Percentiles rank a stretch among this genome's conserved stretches.
phyloP scores from a whole-genome alignment of 148 eudicot species.

The Spergularia marina region DNA sequence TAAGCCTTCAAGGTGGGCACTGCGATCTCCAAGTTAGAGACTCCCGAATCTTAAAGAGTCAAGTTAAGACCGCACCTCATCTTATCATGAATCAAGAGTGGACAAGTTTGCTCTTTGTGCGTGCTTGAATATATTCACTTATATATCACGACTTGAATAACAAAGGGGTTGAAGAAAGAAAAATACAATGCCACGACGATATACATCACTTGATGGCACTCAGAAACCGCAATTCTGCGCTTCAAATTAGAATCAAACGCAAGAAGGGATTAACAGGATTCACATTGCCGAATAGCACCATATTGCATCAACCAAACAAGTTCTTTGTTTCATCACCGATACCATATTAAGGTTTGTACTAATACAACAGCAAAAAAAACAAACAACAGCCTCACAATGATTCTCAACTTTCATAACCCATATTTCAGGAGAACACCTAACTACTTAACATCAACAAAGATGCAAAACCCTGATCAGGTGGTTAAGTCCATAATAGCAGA shows the following conservation, averaged over 20 bases:
- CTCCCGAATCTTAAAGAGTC: no score
- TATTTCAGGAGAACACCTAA: slow-evolving; percentile 25
- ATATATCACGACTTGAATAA: no score
- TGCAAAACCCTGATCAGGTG: slow-evolving; percentile 31
- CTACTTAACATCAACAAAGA: slow-evolving; percentile 15
- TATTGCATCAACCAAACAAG: slow-evolving; percentile 10
- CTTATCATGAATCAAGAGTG: no score
- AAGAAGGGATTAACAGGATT: not conserved
- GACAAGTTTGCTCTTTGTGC: no score
- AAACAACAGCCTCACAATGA: slow-evolving; percentile 15
- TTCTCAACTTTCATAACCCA: slow-evolving; percentile 17
- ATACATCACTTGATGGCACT: no score
- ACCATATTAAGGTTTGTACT: slow-evolving; percentile 15
- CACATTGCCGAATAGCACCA: not conserved
- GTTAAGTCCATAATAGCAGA: slow-evolving; percentile 89
- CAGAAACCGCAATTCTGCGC: no score
- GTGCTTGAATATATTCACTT: no score
- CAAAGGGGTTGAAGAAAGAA: no score
- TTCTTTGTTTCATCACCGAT: slow-evolving; percentile 18
- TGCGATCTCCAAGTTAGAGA: no score
- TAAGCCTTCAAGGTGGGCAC: no score
- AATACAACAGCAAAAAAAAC: slow-evolving; percentile 18
- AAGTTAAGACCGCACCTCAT: no score
- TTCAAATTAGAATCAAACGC: not conserved
- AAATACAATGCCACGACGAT: no score